These are phyloP conservation scores for Colletotrichum lindemuthianum DNA, from an alignment of 2,329 filamentous ascomycete genomes.

Conservation along the genomic window DNA sequence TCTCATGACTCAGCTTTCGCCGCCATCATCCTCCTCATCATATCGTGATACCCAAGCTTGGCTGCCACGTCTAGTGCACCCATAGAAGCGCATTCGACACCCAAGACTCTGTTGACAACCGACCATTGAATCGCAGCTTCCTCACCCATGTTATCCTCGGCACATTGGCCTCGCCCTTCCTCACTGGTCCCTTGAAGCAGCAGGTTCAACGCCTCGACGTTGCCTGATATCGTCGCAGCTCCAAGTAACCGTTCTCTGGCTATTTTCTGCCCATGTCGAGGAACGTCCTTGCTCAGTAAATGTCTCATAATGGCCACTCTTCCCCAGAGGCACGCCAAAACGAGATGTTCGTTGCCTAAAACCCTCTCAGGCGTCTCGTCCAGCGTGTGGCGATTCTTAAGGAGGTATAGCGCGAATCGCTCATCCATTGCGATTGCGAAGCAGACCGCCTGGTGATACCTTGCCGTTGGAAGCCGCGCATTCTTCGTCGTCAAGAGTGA, in stretches of 20 bases:
- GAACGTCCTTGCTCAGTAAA: not conserved
- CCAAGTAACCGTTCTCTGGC: not conserved
- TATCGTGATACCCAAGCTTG: not conserved
- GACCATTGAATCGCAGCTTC: not conserved
- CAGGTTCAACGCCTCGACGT: not conserved
- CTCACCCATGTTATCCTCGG: not conserved
- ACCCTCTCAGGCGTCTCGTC: not conserved
- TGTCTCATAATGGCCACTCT: not conserved
- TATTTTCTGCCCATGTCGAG: too few relatives aligned
- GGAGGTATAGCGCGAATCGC: not conserved
- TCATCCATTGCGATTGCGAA: constrained; percentile 20
- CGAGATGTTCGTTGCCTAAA: not conserved
- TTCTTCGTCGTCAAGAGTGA: not conserved
- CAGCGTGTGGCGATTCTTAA: not conserved
- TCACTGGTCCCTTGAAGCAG: not conserved
- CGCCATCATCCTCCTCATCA: not conserved
- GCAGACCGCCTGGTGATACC: not conserved
- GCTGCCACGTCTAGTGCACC: not conserved
- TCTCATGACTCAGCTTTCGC: not conserved
- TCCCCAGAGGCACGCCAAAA: constrained; percentile 15
- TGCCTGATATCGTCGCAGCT: constrained; percentile 1
- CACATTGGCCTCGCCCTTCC: not conserved
- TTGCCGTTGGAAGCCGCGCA: not conserved
- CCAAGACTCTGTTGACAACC: not conserved
- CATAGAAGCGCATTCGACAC: not conserved